Conservation (phyloP, 2,329 filamentous ascomycete genomes). For the Beauveria bassiana region DNA sequence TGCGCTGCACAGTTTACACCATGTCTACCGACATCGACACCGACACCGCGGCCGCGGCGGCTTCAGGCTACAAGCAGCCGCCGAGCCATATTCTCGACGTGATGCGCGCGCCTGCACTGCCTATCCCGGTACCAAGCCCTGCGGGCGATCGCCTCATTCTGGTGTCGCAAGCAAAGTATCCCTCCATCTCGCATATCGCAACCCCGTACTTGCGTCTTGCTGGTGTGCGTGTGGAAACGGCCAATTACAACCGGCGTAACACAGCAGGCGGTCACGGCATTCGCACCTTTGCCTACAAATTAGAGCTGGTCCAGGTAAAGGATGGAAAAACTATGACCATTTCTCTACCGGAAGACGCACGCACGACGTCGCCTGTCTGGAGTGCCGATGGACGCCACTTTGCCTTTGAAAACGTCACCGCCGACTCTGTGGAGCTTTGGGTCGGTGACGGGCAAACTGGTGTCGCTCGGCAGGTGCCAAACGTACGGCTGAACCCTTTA, state of each 20-base stretch:
- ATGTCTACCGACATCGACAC: slow-evolving; percentile 2
- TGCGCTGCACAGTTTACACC: neutral
- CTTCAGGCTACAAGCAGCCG: slow-evolving; percentile 5
- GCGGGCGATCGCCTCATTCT: slow-evolving; percentile 1
- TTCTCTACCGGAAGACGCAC: neutral
- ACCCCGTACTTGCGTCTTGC: slow-evolving; percentile 1
- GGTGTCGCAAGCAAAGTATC: slow-evolving; percentile 1
- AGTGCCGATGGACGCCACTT: neutral
- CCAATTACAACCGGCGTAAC: slow-evolving; percentile 4
- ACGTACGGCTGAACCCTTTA: neutral
- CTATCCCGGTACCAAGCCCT: neutral
- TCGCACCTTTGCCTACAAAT: slow-evolving; percentile 2
- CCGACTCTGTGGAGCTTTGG: slow-evolving; percentile 6
- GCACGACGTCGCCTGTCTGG: slow-evolving; percentile 1
- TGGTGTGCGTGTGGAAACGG: slow-evolving; percentile 1
- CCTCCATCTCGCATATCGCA: slow-evolving; percentile 1
- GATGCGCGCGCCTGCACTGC: slow-evolving; percentile 6
- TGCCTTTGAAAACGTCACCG: slow-evolving; percentile 7
- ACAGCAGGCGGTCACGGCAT: slow-evolving; percentile 5
- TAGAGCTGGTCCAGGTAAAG: slow-evolving; percentile 1
- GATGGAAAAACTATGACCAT: neutral
- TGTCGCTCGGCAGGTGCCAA: neutral
- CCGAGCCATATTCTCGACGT: slow-evolving; percentile 2
- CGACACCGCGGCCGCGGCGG: slow-evolving; percentile 1
- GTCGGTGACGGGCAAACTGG: neutral